Base-by-base conservation (phyloP, 176 grass and related monocot genomes). In the Carex parvula region DNA sequence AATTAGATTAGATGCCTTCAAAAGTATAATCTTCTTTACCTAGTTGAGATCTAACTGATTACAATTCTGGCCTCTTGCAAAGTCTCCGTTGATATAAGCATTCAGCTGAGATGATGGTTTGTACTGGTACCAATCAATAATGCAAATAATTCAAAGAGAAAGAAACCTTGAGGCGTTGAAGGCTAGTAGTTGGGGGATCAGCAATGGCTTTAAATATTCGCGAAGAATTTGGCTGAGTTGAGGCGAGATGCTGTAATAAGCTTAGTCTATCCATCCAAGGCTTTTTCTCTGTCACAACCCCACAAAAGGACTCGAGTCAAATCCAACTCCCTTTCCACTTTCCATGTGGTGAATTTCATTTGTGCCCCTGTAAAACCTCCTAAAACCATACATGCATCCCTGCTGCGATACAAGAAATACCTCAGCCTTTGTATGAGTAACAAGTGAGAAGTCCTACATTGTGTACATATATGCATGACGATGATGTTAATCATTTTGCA, bases 171-270 rank as follows among this genome's bases (percentile, higher is more conserved):
- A 98, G 85, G 46, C 92, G 92, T 56, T 98, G 96, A 74, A 98
- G 88, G 77, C 96, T 98, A 66, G 96, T 98, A 24, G 96, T 98
- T 11, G 96, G 96, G 70, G 96, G 96, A 74, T 98, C 96, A 50
- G 96, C 96, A 8, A 98, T 88, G 18, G 93, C 96, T 84, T 98
- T 98, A 86, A 98, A 95, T 17, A 98, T 98, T 81, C 93, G 91
- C 64, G 93, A 84, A 56, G 96, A 98, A 2, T 63, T 84, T 33
- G 88, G 89, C 44, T 95, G 89, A 0, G 87, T 59, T 11, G 91
- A 86, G 57, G 96, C 86, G 29, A 98, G 76, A 80, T 92, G 88
- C 48, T 98, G 93, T 37, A 98, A 79, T 32, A 95, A 87, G 77
- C 84, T 87, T 57, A 98, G 24, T 84, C 89, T 93, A 84, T 98